These are phyloP conservation scores for Microdochium bolleyi DNA, from an alignment of 2,329 filamentous ascomycete genomes.

Conservation along the genomic window DNA sequence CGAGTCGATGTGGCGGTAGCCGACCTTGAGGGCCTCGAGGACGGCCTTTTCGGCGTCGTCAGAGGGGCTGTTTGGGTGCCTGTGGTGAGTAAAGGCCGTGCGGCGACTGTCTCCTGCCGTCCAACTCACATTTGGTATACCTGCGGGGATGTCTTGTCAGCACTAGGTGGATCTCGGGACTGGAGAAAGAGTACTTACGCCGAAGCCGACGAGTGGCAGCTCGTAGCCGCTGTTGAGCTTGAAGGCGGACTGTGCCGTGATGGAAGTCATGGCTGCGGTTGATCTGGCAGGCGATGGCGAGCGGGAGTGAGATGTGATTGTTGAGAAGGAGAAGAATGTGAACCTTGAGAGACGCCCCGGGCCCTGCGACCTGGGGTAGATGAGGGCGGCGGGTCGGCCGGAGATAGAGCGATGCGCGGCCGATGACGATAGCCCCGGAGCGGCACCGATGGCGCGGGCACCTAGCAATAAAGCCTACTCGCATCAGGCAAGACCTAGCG, in stretches of 20 bases:
- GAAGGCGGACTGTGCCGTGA: constrained; percentile 36
- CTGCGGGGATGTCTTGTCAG: constrained; percentile 19
- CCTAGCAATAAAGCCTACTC: no score
- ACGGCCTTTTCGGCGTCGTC: constrained; percentile 27
- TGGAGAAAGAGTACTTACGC: constrained; percentile 28
- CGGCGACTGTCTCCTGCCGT: not conserved
- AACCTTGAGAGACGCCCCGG: not conserved
- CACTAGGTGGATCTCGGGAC: not conserved
- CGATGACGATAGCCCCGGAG: no score
- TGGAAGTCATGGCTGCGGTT: constrained; percentile 35
- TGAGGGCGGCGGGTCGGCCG: no score
- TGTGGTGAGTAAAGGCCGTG: not conserved
- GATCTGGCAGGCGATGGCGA: not conserved
- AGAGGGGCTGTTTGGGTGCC: constrained; percentile 16
- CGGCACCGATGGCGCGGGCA: no score
- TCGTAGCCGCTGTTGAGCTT: constrained; percentile 48
- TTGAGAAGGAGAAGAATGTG: not conserved
- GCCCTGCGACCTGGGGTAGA: no score
- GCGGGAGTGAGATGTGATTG: not conserved
- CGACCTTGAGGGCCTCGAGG: constrained; percentile 36
- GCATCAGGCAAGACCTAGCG: no score
- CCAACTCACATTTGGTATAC: constrained; percentile 42
- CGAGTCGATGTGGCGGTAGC: constrained; percentile 50
- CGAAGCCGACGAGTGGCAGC: constrained; percentile 44
- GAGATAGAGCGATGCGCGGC: no score